These are phyloP conservation scores for Phenoliferia sp. DNA, from an alignment of 1,284 basidiomycete genomes.

Conservation along the genomic window DNA sequence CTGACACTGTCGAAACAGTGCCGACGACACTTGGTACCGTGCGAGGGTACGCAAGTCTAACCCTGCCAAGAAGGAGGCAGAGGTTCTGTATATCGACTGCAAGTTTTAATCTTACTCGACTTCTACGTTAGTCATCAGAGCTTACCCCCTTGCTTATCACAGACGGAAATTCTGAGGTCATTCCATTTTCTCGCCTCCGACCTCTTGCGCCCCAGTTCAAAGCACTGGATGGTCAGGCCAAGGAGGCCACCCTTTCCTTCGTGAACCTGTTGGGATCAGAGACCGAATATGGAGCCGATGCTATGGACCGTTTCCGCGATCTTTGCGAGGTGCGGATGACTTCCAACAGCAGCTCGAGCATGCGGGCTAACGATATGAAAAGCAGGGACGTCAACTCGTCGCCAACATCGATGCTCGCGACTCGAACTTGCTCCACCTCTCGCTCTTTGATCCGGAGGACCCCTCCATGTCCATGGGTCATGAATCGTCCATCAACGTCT, in stretches of 20 bases:
- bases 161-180: conserved; percentile 39
- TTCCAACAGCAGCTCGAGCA: not conserved
- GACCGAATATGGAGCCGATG: conserved; percentile 64
- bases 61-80: conserved; percentile 71
- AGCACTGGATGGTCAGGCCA: conserved; percentile 37
- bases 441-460: conserved; percentile 34
- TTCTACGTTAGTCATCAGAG: not conserved
- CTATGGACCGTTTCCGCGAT: conserved; percentile 73
- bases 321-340: conserved; percentile 57
- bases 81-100: conserved; percentile 50
- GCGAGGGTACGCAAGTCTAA: conserved; percentile 78
- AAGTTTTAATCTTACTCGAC: not conserved
- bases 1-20: not conserved
- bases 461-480: conserved; percentile 17
- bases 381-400: conserved; percentile 69
- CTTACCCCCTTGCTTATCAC: not conserved
- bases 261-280: conserved; percentile 37
- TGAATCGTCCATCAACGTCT: conserved; percentile 31
- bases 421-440: conserved; percentile 30
- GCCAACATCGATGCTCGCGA: conserved; percentile 85
- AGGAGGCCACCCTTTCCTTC: conserved; percentile 38
- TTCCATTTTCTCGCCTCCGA: conserved; percentile 35
- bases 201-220: conserved; percentile 38
- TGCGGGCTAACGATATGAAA: not conserved
- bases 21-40: conserved; percentile 87